A percentile compares a stretch with the other conserved stretches of the same genome.
These are phyloP conservation scores for Auriscalpium microsporum DNA, from an alignment of 768 basidiomycete genomes.

Conservation along the genomic window DNA sequence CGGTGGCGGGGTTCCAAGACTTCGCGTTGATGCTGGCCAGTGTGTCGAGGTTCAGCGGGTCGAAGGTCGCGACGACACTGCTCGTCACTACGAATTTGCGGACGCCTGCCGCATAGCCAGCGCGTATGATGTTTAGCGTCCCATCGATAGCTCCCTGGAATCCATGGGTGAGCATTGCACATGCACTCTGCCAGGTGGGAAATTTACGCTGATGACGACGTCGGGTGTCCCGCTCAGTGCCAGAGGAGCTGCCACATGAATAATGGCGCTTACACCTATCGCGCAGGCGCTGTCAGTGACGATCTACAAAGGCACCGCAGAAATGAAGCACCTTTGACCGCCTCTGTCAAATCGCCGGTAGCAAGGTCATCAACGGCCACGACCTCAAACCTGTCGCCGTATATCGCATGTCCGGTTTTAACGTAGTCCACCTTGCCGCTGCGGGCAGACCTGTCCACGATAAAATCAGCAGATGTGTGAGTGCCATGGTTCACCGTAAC, in stretches of 20 bases:
- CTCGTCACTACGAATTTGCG: neutral
- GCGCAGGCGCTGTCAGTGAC: too few species aligned
- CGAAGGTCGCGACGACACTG: neutral
- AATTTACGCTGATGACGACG: neutral
- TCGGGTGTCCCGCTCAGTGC: neutral
- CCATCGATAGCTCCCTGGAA: neutral
- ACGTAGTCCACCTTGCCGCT: conserved; percentile 1
- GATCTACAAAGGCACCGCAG: too few species aligned
- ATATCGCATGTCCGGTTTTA: neutral
- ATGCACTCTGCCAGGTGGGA: neutral
- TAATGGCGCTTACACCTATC: neutral
- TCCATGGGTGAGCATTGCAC: too few species aligned
- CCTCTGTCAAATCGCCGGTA: conserved; percentile 10
- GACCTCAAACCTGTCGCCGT: conserved; percentile 13
- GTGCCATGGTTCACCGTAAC: neutral
- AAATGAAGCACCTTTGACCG: conserved; percentile 12
- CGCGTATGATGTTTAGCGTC: neutral
- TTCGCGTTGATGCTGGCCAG: neutral
- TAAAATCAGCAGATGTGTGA: neutral
- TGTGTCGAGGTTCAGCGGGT: neutral
- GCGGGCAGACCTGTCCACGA: neutral
- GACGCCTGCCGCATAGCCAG: neutral
- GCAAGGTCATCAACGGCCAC: conserved; percentile 15
- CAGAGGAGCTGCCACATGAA: neutral
- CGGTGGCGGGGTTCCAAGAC: neutral